These are phyloP conservation scores for Saccharum spontaneum DNA, from an alignment of 176 grass and related monocot species.

Conservation along the genomic window DNA sequence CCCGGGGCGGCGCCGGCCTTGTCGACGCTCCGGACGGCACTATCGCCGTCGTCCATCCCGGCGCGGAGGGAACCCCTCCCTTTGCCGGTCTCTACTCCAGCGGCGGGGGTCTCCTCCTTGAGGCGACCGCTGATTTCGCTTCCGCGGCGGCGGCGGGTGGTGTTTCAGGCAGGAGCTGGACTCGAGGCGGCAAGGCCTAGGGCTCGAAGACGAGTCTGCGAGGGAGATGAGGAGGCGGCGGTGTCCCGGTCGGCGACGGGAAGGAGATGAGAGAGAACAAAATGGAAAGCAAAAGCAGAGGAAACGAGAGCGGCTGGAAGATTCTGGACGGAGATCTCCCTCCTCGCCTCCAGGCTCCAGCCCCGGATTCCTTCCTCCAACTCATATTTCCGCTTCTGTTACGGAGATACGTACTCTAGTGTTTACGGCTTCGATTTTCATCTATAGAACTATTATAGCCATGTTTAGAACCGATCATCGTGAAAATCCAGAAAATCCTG, in stretches of 20 bases:
- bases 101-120: neutral
- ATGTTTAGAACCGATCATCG: too few relatives aligned
- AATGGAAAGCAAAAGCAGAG: constrained; percentile 35
- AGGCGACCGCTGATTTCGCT: neutral
- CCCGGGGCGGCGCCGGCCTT: constrained; percentile 45
- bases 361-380: neutral
- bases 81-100: neutral
- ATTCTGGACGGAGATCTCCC: constrained; percentile 45
- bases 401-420: accelerated
- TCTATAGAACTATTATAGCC: too few relatives aligned
- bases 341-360: neutral
- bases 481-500: too few relatives aligned
- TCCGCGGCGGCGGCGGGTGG: neutral
- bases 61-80: constrained; percentile 6
- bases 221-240: neutral
- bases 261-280: constrained; percentile 31
- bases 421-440: neutral
- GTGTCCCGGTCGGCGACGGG: constrained; percentile 10
- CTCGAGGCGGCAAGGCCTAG: neutral
- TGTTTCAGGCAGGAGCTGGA: neutral
- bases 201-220: neutral
- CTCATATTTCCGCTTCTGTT: accelerated
- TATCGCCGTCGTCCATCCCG: constrained; percentile 68
- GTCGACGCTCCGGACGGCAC: constrained; percentile 50
- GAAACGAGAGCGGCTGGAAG: constrained; percentile 33